Base-by-base conservation (phyloP, 768 basidiomycete genomes). In the Mycena filopes region DNA sequence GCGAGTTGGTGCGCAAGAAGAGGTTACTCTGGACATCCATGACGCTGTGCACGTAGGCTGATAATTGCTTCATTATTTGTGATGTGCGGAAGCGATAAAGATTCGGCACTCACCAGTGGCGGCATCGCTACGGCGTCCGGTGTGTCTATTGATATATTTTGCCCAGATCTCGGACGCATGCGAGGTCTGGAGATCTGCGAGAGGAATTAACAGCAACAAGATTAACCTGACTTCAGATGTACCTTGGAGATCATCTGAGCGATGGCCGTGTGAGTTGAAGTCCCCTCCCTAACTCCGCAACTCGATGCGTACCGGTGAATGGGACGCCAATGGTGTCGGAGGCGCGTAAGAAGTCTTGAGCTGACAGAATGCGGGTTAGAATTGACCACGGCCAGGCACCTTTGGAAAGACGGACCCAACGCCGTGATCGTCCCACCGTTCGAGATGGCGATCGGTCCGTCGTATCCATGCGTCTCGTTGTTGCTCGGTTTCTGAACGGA, bases 81-180 rank as follows among this genome's bases (percentile, higher is more conserved):
- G n/a, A n/a, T 42, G 26, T 21, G 66, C 21, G 12, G 23, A 25
- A 25, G 41, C 28, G 50, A 20, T 23, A 23, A 16, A 53, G 50
- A 43, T 26, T 33, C 25, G 26, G 13, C 18, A 65, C 73, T 36
- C 71, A 86, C 87, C 88, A 47, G 88, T 89, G 2, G 89, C 88
- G 50, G 89, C 89, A 67, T 91, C 90, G 65, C 87, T 89, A 51
- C 89, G 87, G 66, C 89, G 81, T 64, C 90, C 90, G 38, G 89
- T 91, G 71, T 89, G 84, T 68, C 88, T 83, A 75, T 90, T 90
- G 82, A 91, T 89, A 72, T 90, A 91, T 73, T 91, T 91, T 53
- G 89, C 89, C 89, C 89, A 90, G 60, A 90, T 88, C 74, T 90
- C 90, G 58, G 89, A 83, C 23, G 80, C 88, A 69, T 90, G 86